Evolutionary conservation across 441 rosid genomes (phyloP).

Genomic region (Kokia cookei): DNA sequence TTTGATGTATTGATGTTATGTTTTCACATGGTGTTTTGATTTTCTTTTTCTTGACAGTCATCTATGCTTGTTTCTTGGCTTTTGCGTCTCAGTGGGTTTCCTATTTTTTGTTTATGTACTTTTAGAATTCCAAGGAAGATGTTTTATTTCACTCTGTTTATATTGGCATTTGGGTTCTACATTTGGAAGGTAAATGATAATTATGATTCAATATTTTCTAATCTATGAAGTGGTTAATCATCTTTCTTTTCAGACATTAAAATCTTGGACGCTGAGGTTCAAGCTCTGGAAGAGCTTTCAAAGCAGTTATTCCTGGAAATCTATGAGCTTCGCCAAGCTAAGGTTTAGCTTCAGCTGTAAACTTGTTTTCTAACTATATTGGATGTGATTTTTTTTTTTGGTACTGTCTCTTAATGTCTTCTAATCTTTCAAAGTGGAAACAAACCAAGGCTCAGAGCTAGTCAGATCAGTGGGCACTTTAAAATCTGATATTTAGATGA

Average conservation of each 20-base stretch:
- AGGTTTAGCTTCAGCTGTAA: conserved; percentile 39
- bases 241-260: conserved; percentile 55
- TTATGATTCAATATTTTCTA: not conserved
- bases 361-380: not conserved
- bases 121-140: not conserved
- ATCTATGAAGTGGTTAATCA: not conserved
- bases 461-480: not conserved
- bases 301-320: conserved; percentile 98
- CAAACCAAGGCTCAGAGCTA: not conserved
- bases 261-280: conserved; percentile 90
- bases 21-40: not conserved
- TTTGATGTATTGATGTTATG: not conserved
- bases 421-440: not conserved
- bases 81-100: not conserved
- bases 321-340: conserved; percentile 96
- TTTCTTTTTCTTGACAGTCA: not conserved
- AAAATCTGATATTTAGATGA: not conserved
- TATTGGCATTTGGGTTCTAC: not conserved
- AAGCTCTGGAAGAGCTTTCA: conserved; percentile 89
- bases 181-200: not conserved
- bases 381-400: not conserved
- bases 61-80: not conserved
- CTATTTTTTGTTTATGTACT: not conserved
- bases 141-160: not conserved
- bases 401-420: not conserved